Evolutionary conservation across 768 basidiomycete genomes (phyloP), one percentile per base, ranked within the genome.

Genomic region (Hericium rajendrae): DNA sequence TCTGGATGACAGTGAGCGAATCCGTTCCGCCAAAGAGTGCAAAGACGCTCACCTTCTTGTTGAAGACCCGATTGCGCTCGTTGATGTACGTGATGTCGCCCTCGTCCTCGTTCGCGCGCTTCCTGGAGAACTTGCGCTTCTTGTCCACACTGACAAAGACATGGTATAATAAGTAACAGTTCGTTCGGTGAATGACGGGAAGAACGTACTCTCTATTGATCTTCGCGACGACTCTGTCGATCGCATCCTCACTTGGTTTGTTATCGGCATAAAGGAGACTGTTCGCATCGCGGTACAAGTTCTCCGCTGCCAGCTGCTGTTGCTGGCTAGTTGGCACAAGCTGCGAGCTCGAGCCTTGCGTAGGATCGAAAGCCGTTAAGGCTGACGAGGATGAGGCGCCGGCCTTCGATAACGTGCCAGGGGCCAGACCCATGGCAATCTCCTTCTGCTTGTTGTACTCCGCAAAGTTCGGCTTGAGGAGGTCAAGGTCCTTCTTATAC

Each of bases 31-130:
- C 10, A 2, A 13, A 20, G 37, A 55, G 37, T 48, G 4, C 53
- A 60, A 16, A 48, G 24, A 57, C 4, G 61, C 70, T 16, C 26
- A 85, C 90, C 86, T 95, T 97, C 75, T 93, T 94, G 82, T 97
- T 97, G 80, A 97, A 98, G 50, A 97, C 93, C 61, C 92, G 83
- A 72, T 97, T 94, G 71, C 88, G 86, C 72, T 98, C 92, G 77
- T 99, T 99, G 81, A 99, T 99, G 69, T 98, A 99, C 5, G 94
- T 98, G 70, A 99, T 90, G 64, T 97, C 94, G 55, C 91, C 94
- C 59, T 94, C 88, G 53, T 91, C 90, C 65, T 97, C 94, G 75
- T 95, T 93, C 69, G 81, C 63, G 79, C 82, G 78, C 73, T 95
- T 95, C 62, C 93, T 80, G 41, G 90, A 93, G 74, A 92, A 91